Base-by-base conservation (phyloP, 495 filamentous ascomycete genomes). In the Aspergillus haitiensis region DNA sequence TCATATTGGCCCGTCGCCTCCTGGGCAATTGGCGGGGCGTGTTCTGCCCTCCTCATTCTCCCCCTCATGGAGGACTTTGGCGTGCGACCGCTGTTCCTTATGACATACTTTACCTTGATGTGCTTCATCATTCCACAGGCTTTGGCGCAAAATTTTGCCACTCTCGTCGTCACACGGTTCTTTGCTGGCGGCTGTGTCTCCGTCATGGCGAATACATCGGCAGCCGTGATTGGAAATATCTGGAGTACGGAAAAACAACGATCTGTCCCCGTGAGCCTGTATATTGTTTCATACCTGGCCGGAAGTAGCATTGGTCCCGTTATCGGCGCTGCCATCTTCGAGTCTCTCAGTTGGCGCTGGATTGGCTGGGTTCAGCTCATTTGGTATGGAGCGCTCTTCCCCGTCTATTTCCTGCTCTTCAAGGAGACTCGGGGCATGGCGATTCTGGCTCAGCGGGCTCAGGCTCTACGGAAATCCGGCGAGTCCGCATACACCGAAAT, bases 41-140 rank as follows among this genome's bases (percentile, higher is more conserved):
- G 75, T 18, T 74, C 71, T 15, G 78, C 81, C 1, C 59, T 84
- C 16, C 40, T 83, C 31, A 66, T 77, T 16, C 65, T 85, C 6
- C 82, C 82, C 1, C 59, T 84, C 0, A 80, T 82, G 73, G 82
- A 84, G 57, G 72, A 80, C 51, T 75, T 74, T 45, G 82, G 82
- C 21, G 70, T 80, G 18, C 67, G 79, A 61, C 62, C 66, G 53
- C 76, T 76, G 6, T 82, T 80, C 61, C 48, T 84, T 7, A 13
- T 46, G 10, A 61, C 59, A 0, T 56, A 61, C 40, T 37, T 61
- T 5, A 10, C 55, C 21, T 62, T 65, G 18, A 58, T 58, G 27
- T 58, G 64, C 37, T 68, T 68, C 47, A 46, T 65, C 21, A 61
- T 68, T 10, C 66, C 66, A 0, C 66, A 68, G n/a, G 62, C 59